Evolutionary conservation across 2,329 filamentous ascomycete genomes (phyloP).

Genomic region (Ceratocystis huliohia): DNA sequence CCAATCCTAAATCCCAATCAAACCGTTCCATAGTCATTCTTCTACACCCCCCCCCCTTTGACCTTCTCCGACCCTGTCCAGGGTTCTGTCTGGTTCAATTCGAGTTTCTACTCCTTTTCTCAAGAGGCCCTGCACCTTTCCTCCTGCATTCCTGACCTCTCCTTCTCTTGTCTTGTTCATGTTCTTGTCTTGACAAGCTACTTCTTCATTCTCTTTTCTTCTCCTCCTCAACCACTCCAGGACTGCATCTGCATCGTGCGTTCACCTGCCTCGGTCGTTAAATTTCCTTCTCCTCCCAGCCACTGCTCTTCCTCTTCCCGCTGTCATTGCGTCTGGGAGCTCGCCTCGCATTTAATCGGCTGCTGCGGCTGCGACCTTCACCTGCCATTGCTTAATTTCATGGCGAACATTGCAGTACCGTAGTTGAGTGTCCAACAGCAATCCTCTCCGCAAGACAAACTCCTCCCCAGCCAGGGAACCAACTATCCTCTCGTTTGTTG

Average conservation of each 20-base stretch:
- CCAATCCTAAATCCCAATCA: conserved; percentile 18
- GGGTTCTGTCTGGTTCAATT: conserved; percentile 2
- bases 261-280: background rate
- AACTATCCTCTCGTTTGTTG: conserved; percentile 3
- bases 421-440: conserved; percentile 11
- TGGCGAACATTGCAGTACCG: conserved; percentile 12
- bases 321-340: background rate
- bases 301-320: background rate
- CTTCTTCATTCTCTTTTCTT: conserved; percentile 15
- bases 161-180: conserved; percentile 12
- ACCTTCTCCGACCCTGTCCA: conserved; percentile 3
- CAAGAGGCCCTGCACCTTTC: conserved; percentile 19
- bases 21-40: conserved; percentile 12
- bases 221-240: conserved; percentile 16
- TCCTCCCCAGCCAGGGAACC: background rate
- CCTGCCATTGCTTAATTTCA: conserved; percentile 5
- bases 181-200: conserved; percentile 10
- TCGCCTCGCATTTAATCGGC: background rate
- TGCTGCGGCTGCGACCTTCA: background rate
- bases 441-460: conserved; percentile 13
- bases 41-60: conserved; percentile 5
- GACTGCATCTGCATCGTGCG: background rate
- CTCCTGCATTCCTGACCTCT: conserved; percentile 17
- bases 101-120: conserved; percentile 18
- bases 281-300: background rate